Evolutionary conservation across 75 land plant genomes (phyloP).

Genomic region (Sequoia sempervirens): DNA sequence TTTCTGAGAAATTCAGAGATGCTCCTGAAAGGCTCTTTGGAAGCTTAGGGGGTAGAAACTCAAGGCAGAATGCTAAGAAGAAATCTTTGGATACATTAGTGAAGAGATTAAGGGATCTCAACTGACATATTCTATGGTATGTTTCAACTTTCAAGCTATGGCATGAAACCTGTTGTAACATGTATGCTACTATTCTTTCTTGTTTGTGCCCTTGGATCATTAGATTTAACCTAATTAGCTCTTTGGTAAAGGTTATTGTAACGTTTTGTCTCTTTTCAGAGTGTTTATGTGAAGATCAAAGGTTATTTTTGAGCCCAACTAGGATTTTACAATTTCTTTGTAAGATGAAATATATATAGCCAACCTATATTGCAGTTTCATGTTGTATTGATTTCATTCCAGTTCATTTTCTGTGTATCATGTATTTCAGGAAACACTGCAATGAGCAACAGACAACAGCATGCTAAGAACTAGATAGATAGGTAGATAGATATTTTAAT

Average conservation of each 20-base stretch:
- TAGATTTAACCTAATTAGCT: background rate
- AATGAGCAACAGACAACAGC: background rate
- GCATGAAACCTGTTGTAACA: background rate
- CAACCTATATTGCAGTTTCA: background rate
- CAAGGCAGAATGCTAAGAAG: conserved; percentile 70
- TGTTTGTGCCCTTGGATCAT: background rate
- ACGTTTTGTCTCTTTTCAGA: background rate
- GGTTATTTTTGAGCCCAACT: background rate
- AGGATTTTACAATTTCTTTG: background rate
- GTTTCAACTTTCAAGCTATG: background rate
- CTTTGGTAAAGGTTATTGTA: background rate
- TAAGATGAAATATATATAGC: background rate
- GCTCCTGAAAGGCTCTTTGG: conserved; percentile 80
- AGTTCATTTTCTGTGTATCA: background rate
- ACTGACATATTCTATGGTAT: conserved; percentile 16
- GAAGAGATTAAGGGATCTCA: conserved; percentile 72
- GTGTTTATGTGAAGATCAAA: background rate
- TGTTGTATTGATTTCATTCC: background rate
- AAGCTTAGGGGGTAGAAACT: conserved; percentile 43
- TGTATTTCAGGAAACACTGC: background rate
- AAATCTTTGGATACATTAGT: conserved; percentile 78
- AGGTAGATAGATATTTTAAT: no score
- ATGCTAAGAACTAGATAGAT: background rate
- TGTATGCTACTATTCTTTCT: background rate
- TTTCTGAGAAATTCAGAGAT: conserved; percentile 88